Percentiles rank a stretch among this genome's conserved stretches.
These are phyloP conservation scores for Epichloe hybrida DNA, from an alignment of 2,329 filamentous ascomycete species.

Conservation along the genomic window DNA sequence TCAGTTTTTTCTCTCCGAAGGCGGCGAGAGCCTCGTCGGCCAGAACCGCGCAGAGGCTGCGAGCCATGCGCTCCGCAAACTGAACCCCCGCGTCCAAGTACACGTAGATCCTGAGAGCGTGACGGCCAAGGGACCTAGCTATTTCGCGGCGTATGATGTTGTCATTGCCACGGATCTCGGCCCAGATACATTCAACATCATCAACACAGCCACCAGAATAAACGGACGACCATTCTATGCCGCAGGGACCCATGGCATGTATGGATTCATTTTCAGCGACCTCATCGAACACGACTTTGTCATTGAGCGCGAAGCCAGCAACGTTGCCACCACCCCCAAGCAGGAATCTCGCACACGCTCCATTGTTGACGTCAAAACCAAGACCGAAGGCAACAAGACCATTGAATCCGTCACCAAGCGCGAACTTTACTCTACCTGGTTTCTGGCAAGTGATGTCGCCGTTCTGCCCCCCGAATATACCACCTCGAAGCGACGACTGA, in stretches of 20 bases:
- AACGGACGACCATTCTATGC: conserved; percentile 77
- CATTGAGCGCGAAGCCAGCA: conserved; percentile 72
- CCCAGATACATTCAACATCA: conserved; percentile 56
- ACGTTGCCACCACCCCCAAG: conserved; percentile 51
- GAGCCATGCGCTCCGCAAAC: conserved; percentile 59
- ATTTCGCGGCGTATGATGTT: conserved; percentile 68
- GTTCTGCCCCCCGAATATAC: conserved; percentile 53
- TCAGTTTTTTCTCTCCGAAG: conserved; percentile 63
- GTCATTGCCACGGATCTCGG: conserved; percentile 83
- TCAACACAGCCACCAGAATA: conserved; percentile 78
- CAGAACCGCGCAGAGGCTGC: conserved; percentile 77
- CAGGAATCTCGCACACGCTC: conserved; percentile 67
- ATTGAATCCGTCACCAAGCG: conserved; percentile 84
- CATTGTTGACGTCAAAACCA: conserved; percentile 58
- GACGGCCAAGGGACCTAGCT: conserved; percentile 53
- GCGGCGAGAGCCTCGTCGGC: conserved; percentile 52
- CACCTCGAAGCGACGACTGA: conserved; percentile 53
- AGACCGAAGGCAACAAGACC: conserved; percentile 51
- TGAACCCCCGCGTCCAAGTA: conserved; percentile 81
- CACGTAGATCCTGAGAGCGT: conserved; percentile 56
- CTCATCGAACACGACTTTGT: conserved; percentile 83
- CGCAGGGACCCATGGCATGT: conserved; percentile 74
- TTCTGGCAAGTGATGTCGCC: conserved; percentile 67
- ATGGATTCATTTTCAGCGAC: conserved; percentile 91
- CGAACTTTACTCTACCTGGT: conserved; percentile 78